A percentile compares a stretch with the other conserved stretches of the same genome.
phyloP scores from a whole-genome alignment of 2,329 filamentous ascomycete species.

The Dichotomopilus funicola region DNA sequence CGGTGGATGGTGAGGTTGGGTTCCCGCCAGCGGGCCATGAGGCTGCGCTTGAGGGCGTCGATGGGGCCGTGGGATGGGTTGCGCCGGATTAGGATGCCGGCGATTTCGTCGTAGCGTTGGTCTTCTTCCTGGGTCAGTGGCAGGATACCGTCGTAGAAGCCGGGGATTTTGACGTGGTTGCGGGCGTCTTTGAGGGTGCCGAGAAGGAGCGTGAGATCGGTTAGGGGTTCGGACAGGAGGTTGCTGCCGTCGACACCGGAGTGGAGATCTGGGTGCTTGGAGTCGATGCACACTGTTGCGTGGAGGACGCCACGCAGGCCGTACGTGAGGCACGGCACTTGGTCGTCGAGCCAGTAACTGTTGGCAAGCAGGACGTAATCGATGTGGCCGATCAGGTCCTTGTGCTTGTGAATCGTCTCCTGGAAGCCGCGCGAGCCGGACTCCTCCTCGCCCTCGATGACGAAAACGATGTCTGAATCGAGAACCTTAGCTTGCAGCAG shows the following conservation, averaged over 20 bases:
- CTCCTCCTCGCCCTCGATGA: constrained; percentile 97
- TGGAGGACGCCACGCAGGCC: constrained; percentile 90
- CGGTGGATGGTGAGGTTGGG: constrained; percentile 90
- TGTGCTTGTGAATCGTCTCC: constrained; percentile 71
- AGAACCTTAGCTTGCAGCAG: constrained; percentile 76
- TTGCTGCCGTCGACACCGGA: constrained; percentile 95
- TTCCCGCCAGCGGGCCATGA: constrained; percentile 94
- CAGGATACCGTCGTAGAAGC: constrained; percentile 81
- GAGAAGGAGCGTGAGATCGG: constrained; percentile 79
- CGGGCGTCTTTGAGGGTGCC: constrained; percentile 73
- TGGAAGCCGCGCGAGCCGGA: constrained; percentile 88
- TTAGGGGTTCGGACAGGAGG: constrained; percentile 82
- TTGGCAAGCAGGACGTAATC: constrained; percentile 95
- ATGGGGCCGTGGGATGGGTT: constrained; percentile 56
- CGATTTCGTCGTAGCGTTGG: constrained; percentile 76
- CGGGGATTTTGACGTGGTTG: constrained; percentile 77
- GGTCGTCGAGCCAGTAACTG: constrained; percentile 97
- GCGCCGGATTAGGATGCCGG: constrained; percentile 64
- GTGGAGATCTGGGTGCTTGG: constrained; percentile 80
- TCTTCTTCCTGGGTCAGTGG: constrained; percentile 70
- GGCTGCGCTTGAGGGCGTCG: constrained; percentile 67
- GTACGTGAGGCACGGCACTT: constrained; percentile 91
- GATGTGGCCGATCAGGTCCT: constrained; percentile 77
- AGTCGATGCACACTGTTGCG: constrained; percentile 82
- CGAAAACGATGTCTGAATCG: constrained; percentile 81